phyloP scores from a whole-genome alignment of 2,329 filamentous ascomycete species.

The Blastomyces silverae region DNA sequence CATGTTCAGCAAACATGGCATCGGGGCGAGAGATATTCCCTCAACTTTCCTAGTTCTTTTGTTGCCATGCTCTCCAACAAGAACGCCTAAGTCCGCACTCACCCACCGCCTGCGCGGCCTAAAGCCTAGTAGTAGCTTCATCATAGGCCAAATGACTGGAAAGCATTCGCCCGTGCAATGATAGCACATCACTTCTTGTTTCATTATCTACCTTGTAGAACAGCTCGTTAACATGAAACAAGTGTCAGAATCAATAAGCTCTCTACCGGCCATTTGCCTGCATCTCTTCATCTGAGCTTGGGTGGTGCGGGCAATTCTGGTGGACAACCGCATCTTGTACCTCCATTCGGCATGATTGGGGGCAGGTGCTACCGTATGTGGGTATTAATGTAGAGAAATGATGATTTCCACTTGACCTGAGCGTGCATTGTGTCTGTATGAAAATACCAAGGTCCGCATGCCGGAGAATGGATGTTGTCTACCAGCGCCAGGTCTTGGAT shows the following conservation, averaged over 20 bases:
- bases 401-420: slow-evolving; percentile 47
- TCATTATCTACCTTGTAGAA: slow-evolving; percentile 32
- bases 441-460: slow-evolving; percentile 48
- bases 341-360: slow-evolving; percentile 50
- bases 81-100: slow-evolving; percentile 30
- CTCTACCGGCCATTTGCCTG: slow-evolving; percentile 38
- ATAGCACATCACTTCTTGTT: slow-evolving; percentile 39
- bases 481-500: slow-evolving; percentile 45
- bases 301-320: slow-evolving; percentile 46
- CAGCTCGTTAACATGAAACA: slow-evolving; percentile 35
- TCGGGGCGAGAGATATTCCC: slow-evolving; percentile 24
- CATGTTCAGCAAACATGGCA: slow-evolving; percentile 33
- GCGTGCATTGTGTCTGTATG: slow-evolving; percentile 48
- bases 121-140: slow-evolving; percentile 30
- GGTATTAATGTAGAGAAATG: slow-evolving; percentile 35
- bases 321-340: slow-evolving; percentile 51
- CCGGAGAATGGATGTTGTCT: slow-evolving; percentile 47
- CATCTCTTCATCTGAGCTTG: slow-evolving; percentile 44
- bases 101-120: slow-evolving; percentile 27
- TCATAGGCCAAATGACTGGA: slow-evolving; percentile 37
- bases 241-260: slow-evolving; percentile 31
- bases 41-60: slow-evolving; percentile 26
- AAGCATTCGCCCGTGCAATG: slow-evolving; percentile 41
- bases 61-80: slow-evolving; percentile 28
- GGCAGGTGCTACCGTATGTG: slow-evolving; percentile 32